Percentiles rank a stretch among this genome's conserved stretches.
Evolutionary conservation across 2,329 filamentous ascomycete genomes (phyloP).

Genomic region (Chrysoporthe deuterocubensis): DNA sequence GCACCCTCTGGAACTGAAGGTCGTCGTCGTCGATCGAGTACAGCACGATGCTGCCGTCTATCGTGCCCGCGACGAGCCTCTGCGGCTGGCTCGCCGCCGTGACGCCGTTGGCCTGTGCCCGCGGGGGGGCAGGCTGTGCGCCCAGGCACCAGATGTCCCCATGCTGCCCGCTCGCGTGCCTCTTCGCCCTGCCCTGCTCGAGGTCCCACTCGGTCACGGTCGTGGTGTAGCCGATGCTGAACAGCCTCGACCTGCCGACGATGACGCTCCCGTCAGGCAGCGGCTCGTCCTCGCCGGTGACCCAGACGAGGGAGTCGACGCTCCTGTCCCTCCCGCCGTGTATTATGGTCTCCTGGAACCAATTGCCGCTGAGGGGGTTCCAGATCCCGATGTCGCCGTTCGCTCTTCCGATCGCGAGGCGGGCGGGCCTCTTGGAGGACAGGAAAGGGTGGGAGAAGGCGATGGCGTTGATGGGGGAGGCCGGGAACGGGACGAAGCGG

Average conservation of each 20-base stretch:
- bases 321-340: constrained; percentile 82
- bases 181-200: constrained; percentile 73
- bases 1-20: constrained; percentile 75
- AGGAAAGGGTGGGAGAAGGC: constrained; percentile 81
- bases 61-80: constrained; percentile 83
- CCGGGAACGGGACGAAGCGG: constrained; percentile 91
- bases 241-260: constrained; percentile 79
- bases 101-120: constrained; percentile 35
- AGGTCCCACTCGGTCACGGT: constrained; percentile 96
- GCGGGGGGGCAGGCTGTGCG: constrained; percentile 69
- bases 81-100: constrained; percentile 30
- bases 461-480: constrained; percentile 89
- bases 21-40: constrained; percentile 86
- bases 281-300: constrained; percentile 78
- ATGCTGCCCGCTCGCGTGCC: constrained; percentile 88
- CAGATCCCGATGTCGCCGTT: constrained; percentile 98
- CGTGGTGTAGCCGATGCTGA: constrained; percentile 94
- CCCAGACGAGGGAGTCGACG: constrained; percentile 91
- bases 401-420: constrained; percentile 86
- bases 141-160: constrained; percentile 97
- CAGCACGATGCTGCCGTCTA: constrained; percentile 85
- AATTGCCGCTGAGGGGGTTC: constrained; percentile 82
- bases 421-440: constrained; percentile 53
- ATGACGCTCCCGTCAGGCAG: constrained; percentile 64
- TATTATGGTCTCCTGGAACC: constrained; percentile 89